Conservation (phyloP, 352 stramenopile genomes). For the Globisporangium splendens region DNA sequence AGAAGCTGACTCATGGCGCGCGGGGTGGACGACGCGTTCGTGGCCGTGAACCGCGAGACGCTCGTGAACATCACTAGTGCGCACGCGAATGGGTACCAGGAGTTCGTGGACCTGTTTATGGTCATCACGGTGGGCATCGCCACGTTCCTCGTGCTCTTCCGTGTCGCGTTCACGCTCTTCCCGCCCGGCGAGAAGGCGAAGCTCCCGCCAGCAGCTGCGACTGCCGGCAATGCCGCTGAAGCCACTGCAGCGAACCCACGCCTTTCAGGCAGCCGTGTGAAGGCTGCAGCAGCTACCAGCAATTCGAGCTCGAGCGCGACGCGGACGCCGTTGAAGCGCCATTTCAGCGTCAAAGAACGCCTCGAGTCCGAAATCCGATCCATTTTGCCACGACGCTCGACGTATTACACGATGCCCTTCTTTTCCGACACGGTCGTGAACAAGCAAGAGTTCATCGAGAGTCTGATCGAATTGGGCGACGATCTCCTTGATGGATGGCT, state of each 20-base stretch:
- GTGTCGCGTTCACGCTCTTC: conserved; percentile 55
- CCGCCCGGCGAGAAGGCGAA: conserved; percentile 14
- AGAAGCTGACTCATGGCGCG: too few species aligned
- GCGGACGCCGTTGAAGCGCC: conserved; percentile 19
- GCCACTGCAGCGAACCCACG: neutral
- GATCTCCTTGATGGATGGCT: conserved; percentile 70
- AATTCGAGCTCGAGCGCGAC: neutral
- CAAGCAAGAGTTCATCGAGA: conserved; percentile 77
- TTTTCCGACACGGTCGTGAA: conserved; percentile 69
- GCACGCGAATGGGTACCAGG: conserved; percentile 17
- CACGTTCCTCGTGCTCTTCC: conserved; percentile 60
- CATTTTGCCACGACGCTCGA: conserved; percentile 51
- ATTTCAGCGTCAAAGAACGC: conserved; percentile 51
- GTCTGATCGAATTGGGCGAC: conserved; percentile 62
- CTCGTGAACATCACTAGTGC: neutral
- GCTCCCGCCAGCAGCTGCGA: neutral
- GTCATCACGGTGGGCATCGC: conserved; percentile 57
- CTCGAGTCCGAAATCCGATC: conserved; percentile 57
- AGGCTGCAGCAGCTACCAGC: neutral
- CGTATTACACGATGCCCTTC: conserved; percentile 79
- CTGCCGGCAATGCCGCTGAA: neutral
- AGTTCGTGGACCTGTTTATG: conserved; percentile 65
- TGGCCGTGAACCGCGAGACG: too few species aligned
- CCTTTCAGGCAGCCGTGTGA: neutral
- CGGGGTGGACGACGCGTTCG: too few species aligned